Evolutionary conservation across 1,284 basidiomycete genomes (phyloP).

Genomic region (Fomitiporia mediterranea): DNA sequence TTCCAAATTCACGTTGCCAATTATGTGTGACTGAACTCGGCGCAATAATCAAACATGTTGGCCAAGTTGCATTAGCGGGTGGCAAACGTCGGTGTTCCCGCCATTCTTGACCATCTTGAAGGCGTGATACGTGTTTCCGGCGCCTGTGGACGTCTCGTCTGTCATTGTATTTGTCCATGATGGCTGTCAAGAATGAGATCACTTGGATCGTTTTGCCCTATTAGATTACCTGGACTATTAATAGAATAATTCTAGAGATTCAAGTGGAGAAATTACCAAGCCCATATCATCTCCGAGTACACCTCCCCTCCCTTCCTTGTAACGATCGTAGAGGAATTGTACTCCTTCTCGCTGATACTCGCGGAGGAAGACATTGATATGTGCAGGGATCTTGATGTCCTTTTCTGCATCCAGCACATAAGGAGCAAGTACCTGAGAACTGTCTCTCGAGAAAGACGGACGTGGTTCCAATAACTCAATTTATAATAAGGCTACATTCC

Average conservation of each 20-base stretch:
- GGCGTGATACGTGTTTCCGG: conserved; percentile 50
- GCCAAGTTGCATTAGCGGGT: conserved; percentile 63
- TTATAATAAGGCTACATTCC: background rate
- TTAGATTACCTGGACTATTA: background rate
- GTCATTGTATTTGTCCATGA: conserved; percentile 74
- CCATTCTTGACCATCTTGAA: conserved; percentile 62
- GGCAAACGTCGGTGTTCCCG: conserved; percentile 48
- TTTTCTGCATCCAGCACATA: conserved; percentile 44
- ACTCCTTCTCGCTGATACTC: conserved; percentile 84
- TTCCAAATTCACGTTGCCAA: conserved; percentile 78
- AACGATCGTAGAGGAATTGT: conserved; percentile 68
- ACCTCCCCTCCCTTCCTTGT: conserved; percentile 58
- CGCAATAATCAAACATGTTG: conserved; percentile 78
- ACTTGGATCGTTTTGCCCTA: conserved; percentile 85
- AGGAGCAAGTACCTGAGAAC: conserved; percentile 41
- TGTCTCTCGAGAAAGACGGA: conserved; percentile 48
- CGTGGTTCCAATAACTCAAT: conserved; percentile 40
- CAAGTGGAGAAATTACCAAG: conserved; percentile 43
- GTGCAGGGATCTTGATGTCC: conserved; percentile 55
- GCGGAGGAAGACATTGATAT: conserved; percentile 77
- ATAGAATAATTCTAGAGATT: background rate
- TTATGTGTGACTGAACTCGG: conserved; percentile 76
- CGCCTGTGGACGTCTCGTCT: conserved; percentile 59
- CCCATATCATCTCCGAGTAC: conserved; percentile 91
- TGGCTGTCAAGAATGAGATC: conserved; percentile 79